Evolutionary conservation across 805 yeast genomes (phyloP).

Genomic region (Ogataea chonburiensis): DNA sequence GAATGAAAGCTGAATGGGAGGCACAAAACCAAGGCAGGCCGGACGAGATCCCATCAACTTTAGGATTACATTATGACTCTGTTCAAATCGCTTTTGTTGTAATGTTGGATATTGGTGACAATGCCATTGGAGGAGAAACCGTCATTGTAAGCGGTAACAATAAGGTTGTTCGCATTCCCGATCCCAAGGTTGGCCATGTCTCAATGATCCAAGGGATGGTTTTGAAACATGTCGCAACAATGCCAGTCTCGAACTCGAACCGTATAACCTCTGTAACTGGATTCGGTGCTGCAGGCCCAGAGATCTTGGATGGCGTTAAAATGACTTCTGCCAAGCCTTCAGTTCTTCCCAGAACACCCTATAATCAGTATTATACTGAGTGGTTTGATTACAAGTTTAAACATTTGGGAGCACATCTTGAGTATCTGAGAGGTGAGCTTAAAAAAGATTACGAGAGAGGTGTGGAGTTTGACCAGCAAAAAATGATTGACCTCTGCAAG

Average conservation of each 20-base stretch:
- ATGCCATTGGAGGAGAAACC: constrained; percentile 51
- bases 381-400: too few relatives aligned
- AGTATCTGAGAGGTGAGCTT: too few relatives aligned
- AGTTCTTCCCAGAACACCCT: constrained; percentile 33
- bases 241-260: constrained; percentile 39
- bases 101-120: constrained; percentile 45
- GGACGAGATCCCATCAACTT: constrained; percentile 43
- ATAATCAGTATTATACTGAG: constrained; percentile 34
- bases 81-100: constrained; percentile 48
- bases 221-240: constrained; percentile 46
- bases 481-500: too few relatives aligned
- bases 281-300: constrained; percentile 29
- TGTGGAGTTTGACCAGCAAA: too few relatives aligned
- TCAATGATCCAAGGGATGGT: constrained; percentile 46
- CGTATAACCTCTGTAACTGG: constrained; percentile 35
- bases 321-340: constrained; percentile 34
- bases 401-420: too few relatives aligned
- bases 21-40: constrained; percentile 27
- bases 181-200: constrained; percentile 47
- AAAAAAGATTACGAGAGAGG: too few relatives aligned
- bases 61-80: constrained; percentile 48
- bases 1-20: constrained; percentile 15
- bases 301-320: constrained; percentile 31
- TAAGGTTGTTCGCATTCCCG: constrained; percentile 31
- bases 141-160: constrained; percentile 43